Base-by-base conservation (phyloP, 129 eudicot genomes). In the Ambrosia trifida region DNA sequence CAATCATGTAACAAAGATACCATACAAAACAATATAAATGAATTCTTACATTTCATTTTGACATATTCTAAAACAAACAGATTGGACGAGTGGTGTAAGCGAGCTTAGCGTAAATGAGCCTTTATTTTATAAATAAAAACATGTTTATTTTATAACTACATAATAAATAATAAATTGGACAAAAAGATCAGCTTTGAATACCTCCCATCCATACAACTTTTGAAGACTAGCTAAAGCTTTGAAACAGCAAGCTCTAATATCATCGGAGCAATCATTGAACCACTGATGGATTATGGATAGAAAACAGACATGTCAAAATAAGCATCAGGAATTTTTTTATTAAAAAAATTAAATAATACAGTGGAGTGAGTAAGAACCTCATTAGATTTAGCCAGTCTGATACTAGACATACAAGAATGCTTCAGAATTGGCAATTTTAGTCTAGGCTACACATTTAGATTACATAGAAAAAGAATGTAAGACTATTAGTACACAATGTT, bases 181-280 rank as follows among this genome's bases (percentile, higher is more conserved):
- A 13, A 16, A 61, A 17, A 52, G 3, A 51, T 52, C 8, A 63
- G 17, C 3, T n/a, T 12, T 18, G 46, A 63, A 58, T 88, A 95
- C 99, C 99, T 88, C 89, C 99, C 99, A 95, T 72, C 88, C 96
- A 31, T 90, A 95, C 40, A 71, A 33, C 71, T 86, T 86, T 41
- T 77, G 77, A 24, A 95, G 87, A 73, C 83, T 70, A 12, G 77
- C 76, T 36, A 95, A 77, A 32, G 91, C 95, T 19, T 72, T 47
- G 20, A 80, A 78, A 78, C 99, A 95, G 62, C 96, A 86, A 32
- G 58, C 70, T 81, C 75, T 86, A 68, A 90, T 86, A 32, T 95
- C 97, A 35, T 80, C 80, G n/a, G 83, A 74, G 81, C 99, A 87
- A 79, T 95, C 99, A 65, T 88, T 79, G 69, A 95, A 95, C 99